Percentiles rank a stretch among this genome's conserved stretches.
phyloP scores from a whole-genome alignment of 192 early-diverging fungal species.

The Backusella tarrabulga region DNA sequence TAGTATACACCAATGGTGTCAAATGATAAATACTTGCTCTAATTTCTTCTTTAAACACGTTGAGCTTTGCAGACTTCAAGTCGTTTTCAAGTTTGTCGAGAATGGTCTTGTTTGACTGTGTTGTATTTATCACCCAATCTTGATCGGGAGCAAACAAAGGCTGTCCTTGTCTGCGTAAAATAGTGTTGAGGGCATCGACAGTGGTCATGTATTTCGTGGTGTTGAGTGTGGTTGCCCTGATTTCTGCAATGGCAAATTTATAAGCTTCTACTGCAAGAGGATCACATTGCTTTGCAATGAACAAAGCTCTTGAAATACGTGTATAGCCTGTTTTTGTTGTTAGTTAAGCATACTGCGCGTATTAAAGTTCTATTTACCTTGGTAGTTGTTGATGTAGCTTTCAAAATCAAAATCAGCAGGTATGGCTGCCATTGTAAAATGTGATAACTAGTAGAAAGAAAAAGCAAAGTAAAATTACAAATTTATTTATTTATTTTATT shows the following conservation, averaged over 20 bases:
- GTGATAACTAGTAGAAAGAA: neutral
- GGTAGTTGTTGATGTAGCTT: slow-evolving; percentile 17
- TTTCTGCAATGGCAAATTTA: slow-evolving; percentile 58
- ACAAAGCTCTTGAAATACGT: slow-evolving; percentile 66
- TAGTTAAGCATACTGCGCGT: neutral
- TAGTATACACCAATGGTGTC: neutral
- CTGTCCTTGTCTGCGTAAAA: slow-evolving; percentile 35
- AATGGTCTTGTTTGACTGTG: slow-evolving; percentile 41
- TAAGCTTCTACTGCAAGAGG: slow-evolving; percentile 66
- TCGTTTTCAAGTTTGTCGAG: slow-evolving; percentile 71
- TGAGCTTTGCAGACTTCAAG: slow-evolving; percentile 75
- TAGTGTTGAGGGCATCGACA: slow-evolving; percentile 55
- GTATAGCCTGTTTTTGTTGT: slow-evolving; percentile 53
- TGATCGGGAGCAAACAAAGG: slow-evolving; percentile 42
- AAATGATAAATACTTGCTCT: slow-evolving; percentile 48
- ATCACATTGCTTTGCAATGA: slow-evolving; percentile 73
- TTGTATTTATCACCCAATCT: slow-evolving; percentile 50
- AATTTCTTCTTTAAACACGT: slow-evolving; percentile 83
- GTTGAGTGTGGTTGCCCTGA: slow-evolving; percentile 49
- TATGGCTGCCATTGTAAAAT: neutral
- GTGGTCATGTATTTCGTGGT: slow-evolving; percentile 47
- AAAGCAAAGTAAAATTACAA: neutral
- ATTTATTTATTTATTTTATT: neutral
- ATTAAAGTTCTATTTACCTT: slow-evolving; percentile 1
- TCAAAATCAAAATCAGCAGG: slow-evolving; percentile 26